A percentile compares a stretch with the other conserved stretches of the same genome.
phyloP scores from a whole-genome alignment of 2,329 filamentous ascomycete species.

The Bimuria novae-zelandiae region DNA sequence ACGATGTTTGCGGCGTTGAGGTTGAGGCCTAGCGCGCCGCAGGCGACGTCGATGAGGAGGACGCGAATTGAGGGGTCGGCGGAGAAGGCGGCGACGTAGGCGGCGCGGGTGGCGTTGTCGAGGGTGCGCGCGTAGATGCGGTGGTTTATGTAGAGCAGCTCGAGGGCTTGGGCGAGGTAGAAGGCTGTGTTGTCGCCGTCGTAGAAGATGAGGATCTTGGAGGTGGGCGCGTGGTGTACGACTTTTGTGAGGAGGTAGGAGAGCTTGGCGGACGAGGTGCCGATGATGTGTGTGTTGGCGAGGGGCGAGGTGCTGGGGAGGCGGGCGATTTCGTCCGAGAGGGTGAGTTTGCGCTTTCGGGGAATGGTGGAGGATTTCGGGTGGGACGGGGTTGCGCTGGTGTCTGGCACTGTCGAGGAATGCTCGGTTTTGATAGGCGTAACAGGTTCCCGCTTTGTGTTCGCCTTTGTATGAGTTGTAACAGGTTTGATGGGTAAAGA shows the following conservation, averaged over 20 bases:
- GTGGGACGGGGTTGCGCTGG: not conserved
- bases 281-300: conserved; percentile 67
- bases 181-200: conserved; percentile 85
- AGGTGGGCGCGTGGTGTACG: conserved; percentile 66
- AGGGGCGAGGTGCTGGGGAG: conserved; percentile 58
- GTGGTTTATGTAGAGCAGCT: conserved; percentile 68
- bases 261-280: conserved; percentile 83
- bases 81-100: conserved; percentile 82
- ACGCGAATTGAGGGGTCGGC: conserved; percentile 71
- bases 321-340: conserved; percentile 33
- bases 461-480: not conserved
- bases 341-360: conserved; percentile 40
- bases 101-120: conserved; percentile 64
- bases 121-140: conserved; percentile 70
- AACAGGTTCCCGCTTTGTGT: not conserved
- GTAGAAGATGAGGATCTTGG: conserved; percentile 94
- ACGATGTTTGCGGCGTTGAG: conserved; percentile 81
- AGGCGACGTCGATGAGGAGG: conserved; percentile 86
- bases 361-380: conserved; percentile 21
- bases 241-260: conserved; percentile 82
- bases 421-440: not conserved
- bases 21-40: conserved; percentile 87
- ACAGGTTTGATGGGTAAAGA: conserved; percentile 24
- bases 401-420: not conserved
- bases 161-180: conserved; percentile 82